Evolutionary conservation across 768 basidiomycete genomes (phyloP).

Genomic region (Lactifluus pinguis): DNA sequence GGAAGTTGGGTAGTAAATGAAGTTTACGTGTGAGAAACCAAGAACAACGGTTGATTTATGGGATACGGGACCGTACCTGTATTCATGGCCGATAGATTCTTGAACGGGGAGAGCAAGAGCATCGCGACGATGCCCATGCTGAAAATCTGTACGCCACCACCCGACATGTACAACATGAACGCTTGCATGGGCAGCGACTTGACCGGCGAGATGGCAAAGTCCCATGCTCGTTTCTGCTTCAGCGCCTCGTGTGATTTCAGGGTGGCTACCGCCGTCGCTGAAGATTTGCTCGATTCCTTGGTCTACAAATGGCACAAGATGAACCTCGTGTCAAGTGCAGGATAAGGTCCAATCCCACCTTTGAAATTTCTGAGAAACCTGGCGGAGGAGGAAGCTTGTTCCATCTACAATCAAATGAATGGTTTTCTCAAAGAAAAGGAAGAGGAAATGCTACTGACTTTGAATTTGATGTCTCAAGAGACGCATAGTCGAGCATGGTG

Average conservation of each 20-base stretch:
- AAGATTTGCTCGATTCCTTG: conserved; percentile 31
- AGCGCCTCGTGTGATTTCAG: conserved; percentile 52
- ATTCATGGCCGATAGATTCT: conserved; percentile 72
- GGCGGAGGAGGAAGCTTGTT: conserved; percentile 7
- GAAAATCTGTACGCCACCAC: conserved; percentile 91
- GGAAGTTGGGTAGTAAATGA: too few species aligned
- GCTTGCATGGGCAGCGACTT: conserved; percentile 95
- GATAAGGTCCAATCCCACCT: neutral
- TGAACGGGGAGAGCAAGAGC: conserved; percentile 81
- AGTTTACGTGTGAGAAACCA: too few species aligned
- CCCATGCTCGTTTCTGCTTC: conserved; percentile 79
- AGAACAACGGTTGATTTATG: neutral
- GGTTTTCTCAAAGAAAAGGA: neutral
- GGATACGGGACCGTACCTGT: conserved; percentile 41
- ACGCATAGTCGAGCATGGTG: conserved; percentile 5
- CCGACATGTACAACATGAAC: conserved; percentile 98
- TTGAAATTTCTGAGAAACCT: conserved; percentile 8
- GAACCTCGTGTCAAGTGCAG: too few species aligned
- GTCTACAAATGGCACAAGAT: conserved; percentile 28
- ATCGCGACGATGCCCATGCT: conserved; percentile 95
- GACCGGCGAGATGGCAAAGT: conserved; percentile 72
- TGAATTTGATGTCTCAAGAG: conserved; percentile 2
- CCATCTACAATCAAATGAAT: neutral
- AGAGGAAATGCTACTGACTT: conserved; percentile 3
- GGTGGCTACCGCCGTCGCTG: conserved; percentile 26